These are phyloP conservation scores for Arthrobotrys musiformis DNA, from an alignment of 2,329 filamentous ascomycete genomes.

Conservation along the genomic window DNA sequence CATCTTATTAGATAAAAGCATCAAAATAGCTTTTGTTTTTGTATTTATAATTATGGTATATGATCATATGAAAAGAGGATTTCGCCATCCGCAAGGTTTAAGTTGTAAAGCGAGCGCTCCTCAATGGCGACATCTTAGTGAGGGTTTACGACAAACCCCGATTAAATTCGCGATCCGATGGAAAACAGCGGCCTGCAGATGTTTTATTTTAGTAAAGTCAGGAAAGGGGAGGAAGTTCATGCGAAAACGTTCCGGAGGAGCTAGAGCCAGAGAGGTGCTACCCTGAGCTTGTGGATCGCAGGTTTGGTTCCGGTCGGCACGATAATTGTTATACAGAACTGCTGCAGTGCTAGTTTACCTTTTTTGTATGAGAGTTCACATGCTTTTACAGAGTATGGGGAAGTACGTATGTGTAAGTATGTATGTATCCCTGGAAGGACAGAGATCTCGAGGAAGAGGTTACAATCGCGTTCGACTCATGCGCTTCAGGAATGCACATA, in stretches of 20 bases:
- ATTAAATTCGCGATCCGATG: no score
- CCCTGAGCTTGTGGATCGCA: neutral
- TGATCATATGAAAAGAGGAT: neutral
- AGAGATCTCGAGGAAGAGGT: neutral
- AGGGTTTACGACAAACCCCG: neutral
- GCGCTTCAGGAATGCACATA: conserved; percentile 14
- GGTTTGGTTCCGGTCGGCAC: neutral
- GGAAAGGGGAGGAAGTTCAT: no score
- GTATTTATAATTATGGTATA: no score
- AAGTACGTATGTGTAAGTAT: neutral
- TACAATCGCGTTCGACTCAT: neutral
- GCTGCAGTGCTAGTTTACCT: no score
- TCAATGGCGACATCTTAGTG: conserved; percentile 9
- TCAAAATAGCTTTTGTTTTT: no score
- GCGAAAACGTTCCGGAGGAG: conserved; percentile 26
- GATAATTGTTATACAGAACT: neutral
- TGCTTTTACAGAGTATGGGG: neutral
- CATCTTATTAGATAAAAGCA: no score
- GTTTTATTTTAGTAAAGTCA: no score
- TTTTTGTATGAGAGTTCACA: neutral
- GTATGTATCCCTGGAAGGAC: neutral
- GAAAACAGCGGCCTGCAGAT: no score
- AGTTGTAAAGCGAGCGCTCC: neutral
- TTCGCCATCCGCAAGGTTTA: conserved; percentile 13
- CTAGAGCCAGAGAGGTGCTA: neutral